phyloP scores from a whole-genome alignment of 805 yeast species.

The Candida andamanensis region DNA sequence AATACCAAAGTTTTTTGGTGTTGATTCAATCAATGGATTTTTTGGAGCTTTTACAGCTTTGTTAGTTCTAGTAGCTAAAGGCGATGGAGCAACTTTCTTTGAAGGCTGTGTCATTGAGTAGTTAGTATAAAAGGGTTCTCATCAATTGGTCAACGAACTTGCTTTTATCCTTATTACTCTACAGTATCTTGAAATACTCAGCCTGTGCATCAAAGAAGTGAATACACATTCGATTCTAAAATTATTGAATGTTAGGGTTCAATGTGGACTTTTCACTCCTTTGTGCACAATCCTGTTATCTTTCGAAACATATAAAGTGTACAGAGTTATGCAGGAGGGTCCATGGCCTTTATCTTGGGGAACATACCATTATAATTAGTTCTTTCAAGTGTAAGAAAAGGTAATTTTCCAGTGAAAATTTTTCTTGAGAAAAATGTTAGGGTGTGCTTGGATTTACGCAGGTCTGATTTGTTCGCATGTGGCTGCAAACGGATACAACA shows the following conservation, averaged over 20 bases:
- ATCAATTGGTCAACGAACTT: conserved; percentile 3
- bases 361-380: conserved; percentile 12
- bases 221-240: conserved; percentile 15
- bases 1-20: conserved; percentile 92
- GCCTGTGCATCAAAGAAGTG: conserved; percentile 41
- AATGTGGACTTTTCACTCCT: conserved; percentile 9
- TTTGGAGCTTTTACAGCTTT: conserved; percentile 28
- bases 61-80: conserved; percentile 34
- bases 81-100: conserved; percentile 45
- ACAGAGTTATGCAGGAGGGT: conserved; percentile 6
- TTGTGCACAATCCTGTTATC: conserved; percentile 11
- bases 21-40: conserved; percentile 86
- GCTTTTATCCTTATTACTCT: conserved; percentile 25
- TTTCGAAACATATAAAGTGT: conserved; percentile 3
- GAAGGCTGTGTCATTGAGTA: conserved; percentile 56
- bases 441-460: neutral
- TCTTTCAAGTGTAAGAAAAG: too few relatives aligned
- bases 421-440: conserved; percentile 1
- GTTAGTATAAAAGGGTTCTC: conserved; percentile 14
- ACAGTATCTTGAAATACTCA: conserved; percentile 39
- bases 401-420: neutral
- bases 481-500: too few relatives aligned
- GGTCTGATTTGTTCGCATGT: too few relatives aligned
- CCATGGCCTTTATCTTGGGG: conserved; percentile 6
- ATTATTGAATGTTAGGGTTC: conserved; percentile 12